phyloP scores from a whole-genome alignment of 371 early-diverging fungal genomes.

The Lichtheimia ornata region DNA sequence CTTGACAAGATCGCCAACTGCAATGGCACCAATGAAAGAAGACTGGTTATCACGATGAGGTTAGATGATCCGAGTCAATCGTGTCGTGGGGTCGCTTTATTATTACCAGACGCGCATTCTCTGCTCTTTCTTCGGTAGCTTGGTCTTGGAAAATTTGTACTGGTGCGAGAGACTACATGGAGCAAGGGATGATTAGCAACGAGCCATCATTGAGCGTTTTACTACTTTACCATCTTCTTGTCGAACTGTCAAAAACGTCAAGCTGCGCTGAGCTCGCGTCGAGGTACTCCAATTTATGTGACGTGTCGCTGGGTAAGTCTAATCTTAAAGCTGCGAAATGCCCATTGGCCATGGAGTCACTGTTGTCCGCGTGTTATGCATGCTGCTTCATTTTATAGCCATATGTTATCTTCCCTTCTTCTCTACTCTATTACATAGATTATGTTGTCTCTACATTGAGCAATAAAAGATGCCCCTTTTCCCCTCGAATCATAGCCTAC shows the following conservation, averaged over 20 bases:
- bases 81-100: not conserved
- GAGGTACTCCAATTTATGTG: too few species aligned
- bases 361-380: too few species aligned
- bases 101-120: conserved; percentile 95
- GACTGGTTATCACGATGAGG: conserved; percentile 47
- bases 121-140: conserved; percentile 95
- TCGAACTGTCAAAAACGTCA: not conserved
- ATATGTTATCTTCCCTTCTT: too few species aligned
- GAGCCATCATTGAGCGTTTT: not conserved
- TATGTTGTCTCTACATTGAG: too few species aligned
- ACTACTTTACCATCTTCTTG: conserved; percentile 10
- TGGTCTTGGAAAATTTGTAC: conserved; percentile 90
- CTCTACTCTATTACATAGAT: too few species aligned
- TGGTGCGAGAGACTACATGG: conserved; percentile 64
- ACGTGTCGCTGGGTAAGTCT: too few species aligned
- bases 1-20: conserved; percentile 98
- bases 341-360: too few species aligned
- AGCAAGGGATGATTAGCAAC: not conserved
- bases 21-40: conserved; percentile 91
- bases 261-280: too few species aligned
- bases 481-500: too few species aligned
- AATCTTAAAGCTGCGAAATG: too few species aligned
- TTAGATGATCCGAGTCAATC: conserved; percentile 6
- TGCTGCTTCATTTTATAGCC: too few species aligned
- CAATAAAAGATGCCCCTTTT: too few species aligned